Base-by-base conservation (phyloP, 1,284 basidiomycete genomes). In the Cryptococcus neoformans region DNA sequence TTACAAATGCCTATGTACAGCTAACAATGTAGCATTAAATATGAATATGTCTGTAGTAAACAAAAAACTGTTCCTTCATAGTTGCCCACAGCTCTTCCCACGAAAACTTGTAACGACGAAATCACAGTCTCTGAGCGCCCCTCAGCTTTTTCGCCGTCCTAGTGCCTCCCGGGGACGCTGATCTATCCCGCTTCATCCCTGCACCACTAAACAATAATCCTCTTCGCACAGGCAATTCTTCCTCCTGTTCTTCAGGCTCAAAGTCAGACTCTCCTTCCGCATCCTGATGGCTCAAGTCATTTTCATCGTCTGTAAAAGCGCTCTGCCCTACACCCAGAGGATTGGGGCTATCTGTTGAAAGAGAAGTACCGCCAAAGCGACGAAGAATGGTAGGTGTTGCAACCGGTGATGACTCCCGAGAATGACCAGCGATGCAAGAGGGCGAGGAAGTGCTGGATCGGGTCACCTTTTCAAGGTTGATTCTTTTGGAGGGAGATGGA, bases 131-230 rank as follows among this genome's bases (percentile, higher is more conserved):
- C 46, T 54, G 28, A 34, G 54, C 11, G 2, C 55, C 59, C 38
- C 49, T 57, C 10, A 49, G 37, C 35, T 55, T 57, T 47, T 60
- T 60, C 21, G 28, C 6, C 28, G 28, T 28, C 28, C 28, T 28
- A 37, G 42, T 50, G 38, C 53, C 41, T 17, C 46, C 51, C 44
- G 17, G 36, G 16, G 16, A 17, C 3, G 37, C 51, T 7, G 37
- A 44, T 36, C 54, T 14, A n/a, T 44, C 49, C 39, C 55, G 54
- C 42, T 57, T 60, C 50, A 54, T 48, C n/a, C 53, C 46, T 21
- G n/a, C 14, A 17, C 45, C 49, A 39, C 53, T 49, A 60, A 69
- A 69, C 12, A 69, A 41, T 51, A 69, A 49, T 16, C 67, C 67
- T 49, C 63, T 57, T 53, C 65, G 60, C n/a, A 58, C 61, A 10